Evolutionary conservation across 2,329 filamentous ascomycete species (phyloP).

Genomic region (Dactylonectria estremocensis): DNA sequence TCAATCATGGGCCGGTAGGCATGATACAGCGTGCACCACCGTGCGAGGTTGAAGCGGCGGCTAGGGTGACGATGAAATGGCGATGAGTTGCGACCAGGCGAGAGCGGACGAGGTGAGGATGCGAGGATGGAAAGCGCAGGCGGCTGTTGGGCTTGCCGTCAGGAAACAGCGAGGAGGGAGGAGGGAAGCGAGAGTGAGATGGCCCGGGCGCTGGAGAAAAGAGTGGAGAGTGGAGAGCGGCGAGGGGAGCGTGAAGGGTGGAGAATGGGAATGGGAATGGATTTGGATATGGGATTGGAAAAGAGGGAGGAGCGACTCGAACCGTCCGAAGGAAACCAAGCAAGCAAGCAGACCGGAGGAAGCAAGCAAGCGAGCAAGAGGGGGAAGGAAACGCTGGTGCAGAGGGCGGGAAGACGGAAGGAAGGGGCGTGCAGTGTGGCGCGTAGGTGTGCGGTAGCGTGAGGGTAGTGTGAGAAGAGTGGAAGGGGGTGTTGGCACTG

Average conservation of each 20-base stretch:
- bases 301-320: background rate
- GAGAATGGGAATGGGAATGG: slow-evolving; percentile 4
- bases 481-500: background rate
- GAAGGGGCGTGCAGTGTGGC: slow-evolving; percentile 2
- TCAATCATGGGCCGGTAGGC: slow-evolving; percentile 52
- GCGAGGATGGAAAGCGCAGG: slow-evolving; percentile 41
- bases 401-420: background rate
- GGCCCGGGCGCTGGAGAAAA: slow-evolving; percentile 18
- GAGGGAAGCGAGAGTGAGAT: slow-evolving; percentile 43
- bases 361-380: background rate
- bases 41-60: slow-evolving; percentile 46
- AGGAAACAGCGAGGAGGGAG: slow-evolving; percentile 41
- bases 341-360: background rate
- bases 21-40: slow-evolving; percentile 53
- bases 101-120: slow-evolving; percentile 26
- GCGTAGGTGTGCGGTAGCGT: slow-evolving; percentile 11
- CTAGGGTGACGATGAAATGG: slow-evolving; percentile 35
- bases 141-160: slow-evolving; percentile 30
- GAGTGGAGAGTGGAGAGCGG: background rate
- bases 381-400: background rate
- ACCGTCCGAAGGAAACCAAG: background rate
- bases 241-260: background rate
- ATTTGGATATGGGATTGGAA: background rate
- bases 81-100: slow-evolving; percentile 23
- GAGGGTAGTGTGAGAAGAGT: background rate